These are phyloP conservation scores for Incumbomyces delicatus DNA, from an alignment of 2,329 filamentous ascomycete species.

Conservation along the genomic window DNA sequence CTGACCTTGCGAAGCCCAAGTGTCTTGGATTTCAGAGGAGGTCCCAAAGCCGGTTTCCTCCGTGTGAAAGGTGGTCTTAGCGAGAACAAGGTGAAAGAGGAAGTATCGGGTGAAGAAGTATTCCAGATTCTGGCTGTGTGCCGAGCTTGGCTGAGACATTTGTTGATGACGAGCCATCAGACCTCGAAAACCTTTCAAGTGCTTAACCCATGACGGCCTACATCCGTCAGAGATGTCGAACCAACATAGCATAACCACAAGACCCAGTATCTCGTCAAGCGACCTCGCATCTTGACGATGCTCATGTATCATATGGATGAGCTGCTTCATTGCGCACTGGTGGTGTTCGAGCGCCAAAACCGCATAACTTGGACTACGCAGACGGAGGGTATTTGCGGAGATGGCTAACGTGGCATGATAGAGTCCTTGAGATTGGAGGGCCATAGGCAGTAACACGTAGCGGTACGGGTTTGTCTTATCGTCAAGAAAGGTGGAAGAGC, in stretches of 20 bases:
- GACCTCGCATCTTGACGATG: constrained; percentile 10
- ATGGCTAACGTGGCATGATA: constrained; percentile 23
- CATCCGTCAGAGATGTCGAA: constrained; percentile 25
- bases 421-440: constrained; percentile 20
- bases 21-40: neutral
- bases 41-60: neutral
- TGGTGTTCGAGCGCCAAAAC: constrained; percentile 22
- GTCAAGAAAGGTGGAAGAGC: constrained; percentile 22
- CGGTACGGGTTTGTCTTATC: constrained; percentile 24
- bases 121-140: constrained; percentile 15
- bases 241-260: constrained; percentile 24
- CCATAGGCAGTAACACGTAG: constrained; percentile 24
- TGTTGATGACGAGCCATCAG: constrained; percentile 11
- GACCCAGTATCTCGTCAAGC: constrained; percentile 22
- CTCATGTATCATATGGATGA: constrained; percentile 3
- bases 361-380: constrained; percentile 18
- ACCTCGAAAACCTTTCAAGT: constrained; percentile 21
- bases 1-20: no score
- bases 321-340: constrained; percentile 2
- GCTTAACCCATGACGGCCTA: constrained; percentile 22
- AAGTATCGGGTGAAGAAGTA: constrained; percentile 24
- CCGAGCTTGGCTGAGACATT: neutral
- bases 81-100: constrained; percentile 23
- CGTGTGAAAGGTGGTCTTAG: constrained; percentile 20
- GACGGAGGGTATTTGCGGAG: constrained; percentile 20